Conservation (phyloP, 2,329 filamentous ascomycete species). For the Pseudocercospora ulei region DNA sequence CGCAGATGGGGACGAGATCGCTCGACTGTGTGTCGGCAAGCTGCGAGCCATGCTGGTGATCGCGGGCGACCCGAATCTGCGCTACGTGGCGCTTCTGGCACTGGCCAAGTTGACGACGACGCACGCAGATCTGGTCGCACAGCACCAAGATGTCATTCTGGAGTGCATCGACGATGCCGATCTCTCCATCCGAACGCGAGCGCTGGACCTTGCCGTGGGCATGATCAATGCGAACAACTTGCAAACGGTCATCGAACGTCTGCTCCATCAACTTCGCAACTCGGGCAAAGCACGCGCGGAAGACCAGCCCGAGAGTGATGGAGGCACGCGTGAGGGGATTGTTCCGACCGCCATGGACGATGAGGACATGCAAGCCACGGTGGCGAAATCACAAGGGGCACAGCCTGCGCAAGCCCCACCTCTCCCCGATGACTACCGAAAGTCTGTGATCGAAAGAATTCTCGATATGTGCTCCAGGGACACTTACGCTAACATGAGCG, state of each 20-base stretch:
- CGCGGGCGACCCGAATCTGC: conserved; percentile 88
- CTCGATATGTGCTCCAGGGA: conserved; percentile 81
- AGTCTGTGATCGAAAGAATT: conserved; percentile 72
- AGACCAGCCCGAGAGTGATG: conserved; percentile 42
- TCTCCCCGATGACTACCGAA: conserved; percentile 75
- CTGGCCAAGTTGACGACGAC: conserved; percentile 91
- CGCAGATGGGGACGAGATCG: conserved; percentile 80
- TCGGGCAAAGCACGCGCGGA: conserved; percentile 48
- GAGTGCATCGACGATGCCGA: conserved; percentile 93
- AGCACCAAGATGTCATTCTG: conserved; percentile 92
- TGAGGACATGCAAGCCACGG: conserved; percentile 47
- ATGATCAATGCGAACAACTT: conserved; percentile 89
- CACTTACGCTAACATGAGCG: conserved; percentile 73
- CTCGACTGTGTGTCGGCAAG: conserved; percentile 82
- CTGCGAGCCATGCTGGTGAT: conserved; percentile 87
- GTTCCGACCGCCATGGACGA: conserved; percentile 48
- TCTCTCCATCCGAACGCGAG: conserved; percentile 88
- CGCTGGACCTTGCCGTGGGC: conserved; percentile 79
- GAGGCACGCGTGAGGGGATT: conserved; percentile 37
- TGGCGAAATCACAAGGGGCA: conserved; percentile 46
- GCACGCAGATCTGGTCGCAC: conserved; percentile 75
- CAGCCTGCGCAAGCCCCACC: conserved; percentile 46
- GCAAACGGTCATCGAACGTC: conserved; percentile 68
- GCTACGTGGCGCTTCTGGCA: conserved; percentile 90
- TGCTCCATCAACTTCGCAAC: conserved; percentile 73